phyloP scores from a whole-genome alignment of 1,284 basidiomycete genomes.

The Cryptococcus sp. region DNA sequence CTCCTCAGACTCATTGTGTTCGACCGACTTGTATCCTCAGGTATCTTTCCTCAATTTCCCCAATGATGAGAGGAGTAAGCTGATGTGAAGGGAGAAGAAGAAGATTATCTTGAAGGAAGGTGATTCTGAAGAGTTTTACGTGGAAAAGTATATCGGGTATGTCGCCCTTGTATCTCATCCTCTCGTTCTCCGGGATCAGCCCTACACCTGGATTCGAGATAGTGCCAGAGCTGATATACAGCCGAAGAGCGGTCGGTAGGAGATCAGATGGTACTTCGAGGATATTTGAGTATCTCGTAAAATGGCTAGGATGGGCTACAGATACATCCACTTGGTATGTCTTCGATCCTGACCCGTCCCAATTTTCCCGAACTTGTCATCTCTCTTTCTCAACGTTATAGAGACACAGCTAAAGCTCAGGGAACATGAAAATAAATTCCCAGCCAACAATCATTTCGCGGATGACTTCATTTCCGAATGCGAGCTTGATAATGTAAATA shows the following conservation, averaged over 20 bases:
- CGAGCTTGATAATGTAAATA: not conserved
- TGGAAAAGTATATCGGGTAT: constrained; percentile 21
- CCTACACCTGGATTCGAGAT: too few species aligned
- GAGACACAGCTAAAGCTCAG: too few species aligned
- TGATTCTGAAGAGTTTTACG: constrained; percentile 12
- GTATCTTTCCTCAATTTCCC: not conserved
- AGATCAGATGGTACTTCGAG: not conserved
- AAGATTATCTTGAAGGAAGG: constrained; percentile 11
- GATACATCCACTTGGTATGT: not conserved
- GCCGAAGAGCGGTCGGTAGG: not conserved
- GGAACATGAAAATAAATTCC: too few species aligned
- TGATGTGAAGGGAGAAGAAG: not conserved
- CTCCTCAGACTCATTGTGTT: constrained; percentile 14
- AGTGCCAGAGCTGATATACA: not conserved
- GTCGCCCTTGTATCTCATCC: not conserved
- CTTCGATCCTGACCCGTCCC: too few species aligned
- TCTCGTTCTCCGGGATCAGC: too few species aligned
- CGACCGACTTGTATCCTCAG: constrained; percentile 14
- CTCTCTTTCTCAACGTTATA: too few species aligned
- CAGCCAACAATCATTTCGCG: too few species aligned
- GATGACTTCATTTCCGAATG: not conserved
- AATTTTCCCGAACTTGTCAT: too few species aligned
- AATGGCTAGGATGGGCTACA: not conserved
- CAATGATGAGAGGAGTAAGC: too few species aligned
- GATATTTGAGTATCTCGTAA: not conserved